Evolutionary conservation across 2,329 filamentous ascomycete genomes (phyloP).

Genomic region (Bertia moriformis): DNA sequence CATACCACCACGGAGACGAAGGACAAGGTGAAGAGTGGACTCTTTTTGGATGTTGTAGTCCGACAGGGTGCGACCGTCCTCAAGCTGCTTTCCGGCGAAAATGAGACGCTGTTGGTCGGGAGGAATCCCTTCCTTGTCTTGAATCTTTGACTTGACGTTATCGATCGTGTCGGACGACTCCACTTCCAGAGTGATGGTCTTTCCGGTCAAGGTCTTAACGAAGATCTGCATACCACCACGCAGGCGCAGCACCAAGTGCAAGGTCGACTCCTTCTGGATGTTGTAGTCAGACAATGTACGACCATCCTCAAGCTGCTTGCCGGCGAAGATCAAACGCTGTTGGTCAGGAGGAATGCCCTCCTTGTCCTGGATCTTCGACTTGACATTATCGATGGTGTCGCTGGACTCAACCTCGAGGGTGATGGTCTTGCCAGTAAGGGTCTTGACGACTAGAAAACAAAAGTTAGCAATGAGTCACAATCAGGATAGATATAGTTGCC

Average conservation of each 20-base stretch:
- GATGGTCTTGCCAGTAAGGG: constrained; percentile 15
- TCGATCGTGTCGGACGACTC: not conserved
- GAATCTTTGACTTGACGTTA: not conserved
- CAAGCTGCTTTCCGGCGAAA: not conserved
- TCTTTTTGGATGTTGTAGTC: not conserved
- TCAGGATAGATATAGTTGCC: too few species aligned
- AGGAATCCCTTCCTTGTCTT: not conserved
- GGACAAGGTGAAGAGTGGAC: not conserved
- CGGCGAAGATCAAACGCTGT: not conserved
- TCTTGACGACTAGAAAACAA: too few species aligned
- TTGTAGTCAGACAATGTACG: not conserved
- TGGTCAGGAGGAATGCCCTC: constrained; percentile 9
- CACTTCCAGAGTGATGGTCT: not conserved
- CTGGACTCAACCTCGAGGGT: constrained; percentile 40
- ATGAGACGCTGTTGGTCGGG: not conserved
- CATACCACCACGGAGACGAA: not conserved
- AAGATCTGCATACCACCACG: not conserved
- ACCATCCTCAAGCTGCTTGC: not conserved
- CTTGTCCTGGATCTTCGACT: constrained; percentile 36
- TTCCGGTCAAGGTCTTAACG: not conserved
- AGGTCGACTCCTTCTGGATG: not conserved
- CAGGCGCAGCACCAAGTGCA: not conserved
- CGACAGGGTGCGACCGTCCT: not conserved
- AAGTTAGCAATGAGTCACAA: too few species aligned
- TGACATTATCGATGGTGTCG: constrained; percentile 56